Evolutionary conservation across 2,329 filamentous ascomycete genomes (phyloP).

Genomic region (Sarocladium brachiariae): DNA sequence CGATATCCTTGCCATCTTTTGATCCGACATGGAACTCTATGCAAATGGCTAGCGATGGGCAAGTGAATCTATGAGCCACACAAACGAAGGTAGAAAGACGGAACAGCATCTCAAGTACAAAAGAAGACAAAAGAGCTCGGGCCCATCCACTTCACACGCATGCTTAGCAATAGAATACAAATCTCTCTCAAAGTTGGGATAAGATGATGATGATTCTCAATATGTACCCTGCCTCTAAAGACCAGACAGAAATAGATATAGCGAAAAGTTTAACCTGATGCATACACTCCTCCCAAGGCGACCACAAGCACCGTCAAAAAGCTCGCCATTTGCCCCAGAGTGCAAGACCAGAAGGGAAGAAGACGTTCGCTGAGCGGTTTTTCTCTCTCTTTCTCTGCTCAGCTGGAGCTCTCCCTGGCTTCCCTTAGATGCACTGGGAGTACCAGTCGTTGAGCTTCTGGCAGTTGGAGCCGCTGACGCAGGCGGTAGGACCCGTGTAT

Average conservation of each 20-base stretch:
- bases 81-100: too few relatives aligned
- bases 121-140: neutral
- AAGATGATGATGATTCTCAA: slow-evolving; percentile 1
- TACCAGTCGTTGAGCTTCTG: slow-evolving; percentile 22
- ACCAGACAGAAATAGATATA: slow-evolving; percentile 6
- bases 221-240: slow-evolving; percentile 7
- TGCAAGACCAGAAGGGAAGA: too few relatives aligned
- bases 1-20: too few relatives aligned
- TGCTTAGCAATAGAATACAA: neutral
- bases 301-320: too few relatives aligned
- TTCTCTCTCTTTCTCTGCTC: neutral
- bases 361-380: too few relatives aligned
- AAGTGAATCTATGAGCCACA: too few relatives aligned
- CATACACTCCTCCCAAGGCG: too few relatives aligned
- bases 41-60: too few relatives aligned
- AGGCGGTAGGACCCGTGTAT: slow-evolving; percentile 20
- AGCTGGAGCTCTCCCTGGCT: neutral
- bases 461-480: slow-evolving; percentile 19
- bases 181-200: neutral
- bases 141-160: too few relatives aligned
- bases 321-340: too few relatives aligned
- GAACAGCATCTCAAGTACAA: too few relatives aligned
- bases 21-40: too few relatives aligned
- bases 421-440: slow-evolving; percentile 20
- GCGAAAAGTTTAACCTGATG: neutral